Conservation (phyloP, 306 rosid species). For the Dalbergia cochinchinensis region DNA sequence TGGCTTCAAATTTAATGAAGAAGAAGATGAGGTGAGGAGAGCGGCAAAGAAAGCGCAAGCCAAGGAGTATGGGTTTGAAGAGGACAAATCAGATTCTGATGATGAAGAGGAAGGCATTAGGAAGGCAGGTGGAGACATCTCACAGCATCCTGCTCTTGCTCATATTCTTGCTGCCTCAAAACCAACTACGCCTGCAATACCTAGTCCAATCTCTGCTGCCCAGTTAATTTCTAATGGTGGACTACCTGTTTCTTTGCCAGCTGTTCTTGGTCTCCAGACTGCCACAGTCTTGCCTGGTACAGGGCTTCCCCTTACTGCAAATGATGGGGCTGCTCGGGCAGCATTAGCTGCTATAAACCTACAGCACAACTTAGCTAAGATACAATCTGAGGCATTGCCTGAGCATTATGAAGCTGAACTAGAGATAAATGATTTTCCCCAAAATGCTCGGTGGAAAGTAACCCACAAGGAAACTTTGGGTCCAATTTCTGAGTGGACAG, state of each 20-base stretch:
- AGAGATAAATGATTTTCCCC: conserved; percentile 97
- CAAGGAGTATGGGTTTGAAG: conserved; percentile 95
- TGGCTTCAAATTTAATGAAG: conserved; percentile 94
- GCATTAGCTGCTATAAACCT: conserved; percentile 92
- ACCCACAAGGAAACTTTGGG: conserved; percentile 97
- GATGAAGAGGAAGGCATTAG: conserved; percentile 91
- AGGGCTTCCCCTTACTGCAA: conserved; percentile 61
- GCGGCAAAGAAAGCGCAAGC: conserved; percentile 99
- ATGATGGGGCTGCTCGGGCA: conserved; percentile 85
- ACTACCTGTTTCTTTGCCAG: conserved; percentile 69
- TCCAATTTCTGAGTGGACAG: conserved; percentile 92
- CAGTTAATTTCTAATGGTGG: conserved; percentile 74
- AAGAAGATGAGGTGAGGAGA: conserved; percentile 93
- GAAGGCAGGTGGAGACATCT: conserved; percentile 85
- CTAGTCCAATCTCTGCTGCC: conserved; percentile 63
- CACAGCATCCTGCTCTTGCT: conserved; percentile 89
- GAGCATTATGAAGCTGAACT: conserved; percentile 94
- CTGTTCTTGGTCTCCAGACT: conserved; percentile 70
- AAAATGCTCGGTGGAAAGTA: conserved; percentile 97
- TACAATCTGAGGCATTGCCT: conserved; percentile 86
- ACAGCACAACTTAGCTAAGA: conserved; percentile 86
- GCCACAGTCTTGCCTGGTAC: conserved; percentile 62
- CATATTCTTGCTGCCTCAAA: conserved; percentile 83
- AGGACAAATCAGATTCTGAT: conserved; percentile 94
- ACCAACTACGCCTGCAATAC: conserved; percentile 56